Evolutionary conservation across 768 basidiomycete species (phyloP), one percentile per base, ranked within the genome.

Genomic region (Mycena amicta): DNA sequence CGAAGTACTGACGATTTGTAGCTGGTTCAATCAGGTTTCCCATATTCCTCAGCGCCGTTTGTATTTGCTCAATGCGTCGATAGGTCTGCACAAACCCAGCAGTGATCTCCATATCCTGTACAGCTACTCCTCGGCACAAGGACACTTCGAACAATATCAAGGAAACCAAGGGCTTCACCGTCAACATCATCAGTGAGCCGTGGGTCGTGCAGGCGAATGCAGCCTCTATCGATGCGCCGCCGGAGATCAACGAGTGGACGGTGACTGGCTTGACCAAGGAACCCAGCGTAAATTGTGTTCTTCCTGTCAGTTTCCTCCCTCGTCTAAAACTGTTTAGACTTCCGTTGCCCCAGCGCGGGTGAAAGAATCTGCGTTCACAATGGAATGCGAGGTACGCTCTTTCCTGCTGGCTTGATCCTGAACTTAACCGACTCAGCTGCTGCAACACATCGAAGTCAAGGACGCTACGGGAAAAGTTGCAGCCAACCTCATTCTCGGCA

Each of bases 151-250:
- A 73, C 41, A 92, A 92, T 52, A 87, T 92, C 66, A 5, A 8
- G 53, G 74, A 75, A 0, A 87, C 83, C 15, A 86, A 86, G 60
- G 80, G 83, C 26, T 93, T 92, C 68, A 86, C 84, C 3, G 83
- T 88, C 40, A 89, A 87, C 61, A 85, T 89, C 47, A 88, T 93
- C 69, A 89, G 87, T 62, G 87, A 90, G 69, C 78, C 88, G 0
- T 88, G 84, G 73, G 66, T 83, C 33, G 80, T 81, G 56, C 80
- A 83, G 8, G 85, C 87, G 3, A 88, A 87, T 60, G 68, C 70
- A 23, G 70, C 75, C 47, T 75, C 79, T 1, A 74, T 85, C n/a
- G 79, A 87, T 56, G 76, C 83, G 3, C 87, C 85, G 6, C 70
- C 70, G 5, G 72, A 79, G 18, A 71, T 82, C 26, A 78, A 80